phyloP scores from a whole-genome alignment of 2,329 filamentous ascomycete genomes.

The Nothophoma quercina region DNA sequence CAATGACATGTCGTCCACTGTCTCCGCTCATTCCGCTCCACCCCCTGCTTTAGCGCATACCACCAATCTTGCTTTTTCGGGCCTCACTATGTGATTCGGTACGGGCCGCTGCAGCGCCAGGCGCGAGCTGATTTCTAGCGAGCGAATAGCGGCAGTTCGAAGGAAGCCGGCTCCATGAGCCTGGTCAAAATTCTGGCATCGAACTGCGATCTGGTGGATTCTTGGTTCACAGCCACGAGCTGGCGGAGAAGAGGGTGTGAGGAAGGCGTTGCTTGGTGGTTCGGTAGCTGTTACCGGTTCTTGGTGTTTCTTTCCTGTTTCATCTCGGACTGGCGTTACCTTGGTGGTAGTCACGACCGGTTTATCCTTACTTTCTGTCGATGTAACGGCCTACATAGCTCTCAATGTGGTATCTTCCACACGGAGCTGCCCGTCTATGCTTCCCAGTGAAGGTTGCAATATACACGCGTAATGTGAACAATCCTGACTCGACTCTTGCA shows the following conservation, averaged over 20 bases:
- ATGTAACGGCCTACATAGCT: slow-evolving; percentile 33
- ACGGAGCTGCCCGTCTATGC: not conserved
- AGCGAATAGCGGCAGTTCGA: slow-evolving; percentile 37
- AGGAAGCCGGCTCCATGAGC: not conserved
- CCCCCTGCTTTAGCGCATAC: slow-evolving; percentile 40
- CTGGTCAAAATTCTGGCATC: not conserved
- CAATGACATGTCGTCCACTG: slow-evolving; percentile 22
- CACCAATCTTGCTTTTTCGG: slow-evolving; percentile 38
- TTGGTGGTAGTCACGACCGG: not conserved
- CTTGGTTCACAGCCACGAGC: not conserved
- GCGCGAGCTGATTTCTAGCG: slow-evolving; percentile 37
- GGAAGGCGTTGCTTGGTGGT: not conserved
- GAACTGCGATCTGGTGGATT: slow-evolving; percentile 1
- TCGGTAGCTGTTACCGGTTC: not conserved
- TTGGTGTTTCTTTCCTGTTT: not conserved
- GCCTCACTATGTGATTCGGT: slow-evolving; percentile 35
- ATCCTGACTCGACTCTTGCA: slow-evolving; percentile 9
- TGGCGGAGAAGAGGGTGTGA: not conserved
- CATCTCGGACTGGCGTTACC: slow-evolving; percentile 1
- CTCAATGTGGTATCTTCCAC: not conserved
- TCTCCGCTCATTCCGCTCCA: slow-evolving; percentile 35
- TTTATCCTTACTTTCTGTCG: slow-evolving; percentile 18
- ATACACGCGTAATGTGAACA: slow-evolving; percentile 16
- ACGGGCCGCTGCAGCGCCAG: slow-evolving; percentile 44
- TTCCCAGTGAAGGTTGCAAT: slow-evolving; percentile 3